phyloP scores from a whole-genome alignment of 257 asterid genomes.

The Pogostemon cablin region DNA sequence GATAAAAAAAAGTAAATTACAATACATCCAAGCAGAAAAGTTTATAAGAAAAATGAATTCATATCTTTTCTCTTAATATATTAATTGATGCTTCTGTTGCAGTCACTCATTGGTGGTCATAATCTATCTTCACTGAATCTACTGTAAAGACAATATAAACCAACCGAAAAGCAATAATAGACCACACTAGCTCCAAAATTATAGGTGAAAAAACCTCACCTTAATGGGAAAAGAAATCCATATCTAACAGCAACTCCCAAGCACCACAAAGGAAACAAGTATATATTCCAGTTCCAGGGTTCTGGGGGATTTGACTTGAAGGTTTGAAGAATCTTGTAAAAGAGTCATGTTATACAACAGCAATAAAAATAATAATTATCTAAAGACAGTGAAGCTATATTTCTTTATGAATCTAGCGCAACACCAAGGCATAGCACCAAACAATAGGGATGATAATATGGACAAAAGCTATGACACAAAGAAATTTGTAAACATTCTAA shows the following conservation, averaged over 20 bases:
- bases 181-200: too few relatives aligned
- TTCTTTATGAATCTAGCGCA: slow-evolving; percentile 12
- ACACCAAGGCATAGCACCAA: slow-evolving; percentile 12
- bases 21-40: too few relatives aligned
- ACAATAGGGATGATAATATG: not conserved
- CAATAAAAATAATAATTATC: not conserved
- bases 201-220: slow-evolving; percentile 44
- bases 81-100: too few relatives aligned
- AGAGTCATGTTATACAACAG: slow-evolving; percentile 51
- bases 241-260: slow-evolving; percentile 90
- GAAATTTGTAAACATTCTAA: slow-evolving; percentile 10
- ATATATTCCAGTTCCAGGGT: slow-evolving; percentile 96
- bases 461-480: not conserved
- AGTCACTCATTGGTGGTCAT: too few relatives aligned
- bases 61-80: too few relatives aligned
- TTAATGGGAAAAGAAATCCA: slow-evolving; percentile 78
- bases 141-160: too few relatives aligned
- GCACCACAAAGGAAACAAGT: slow-evolving; percentile 98
- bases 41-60: too few relatives aligned
- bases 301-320: slow-evolving; percentile 77
- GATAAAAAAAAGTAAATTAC: too few relatives aligned
- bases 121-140: too few relatives aligned
- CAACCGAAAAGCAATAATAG: too few relatives aligned
- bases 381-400: not conserved
- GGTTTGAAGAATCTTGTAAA: slow-evolving; percentile 91